These are phyloP conservation scores for Heimioporus sp. DNA, from an alignment of 768 basidiomycete genomes.

Conservation along the genomic window DNA sequence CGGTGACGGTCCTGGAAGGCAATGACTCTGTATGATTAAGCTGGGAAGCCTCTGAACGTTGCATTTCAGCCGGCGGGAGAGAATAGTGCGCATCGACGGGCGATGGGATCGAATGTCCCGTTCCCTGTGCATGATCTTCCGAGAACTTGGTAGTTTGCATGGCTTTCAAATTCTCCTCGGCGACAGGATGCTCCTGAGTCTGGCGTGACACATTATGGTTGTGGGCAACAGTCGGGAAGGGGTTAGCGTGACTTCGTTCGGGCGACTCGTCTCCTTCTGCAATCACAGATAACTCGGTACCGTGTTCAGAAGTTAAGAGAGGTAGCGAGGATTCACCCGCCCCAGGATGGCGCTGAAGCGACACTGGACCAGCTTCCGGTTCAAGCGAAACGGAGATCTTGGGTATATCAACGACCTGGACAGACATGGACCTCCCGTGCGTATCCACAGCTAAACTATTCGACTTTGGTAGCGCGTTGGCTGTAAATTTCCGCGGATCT, in stretches of 20 bases:
- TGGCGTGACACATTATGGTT: neutral
- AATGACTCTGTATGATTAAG: constrained; percentile 19
- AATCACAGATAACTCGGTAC: constrained; percentile 62
- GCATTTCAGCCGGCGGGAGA: constrained; percentile 29
- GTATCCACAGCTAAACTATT: neutral
- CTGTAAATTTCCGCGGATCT: neutral
- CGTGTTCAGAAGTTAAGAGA: constrained; percentile 23
- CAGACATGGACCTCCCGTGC: neutral
- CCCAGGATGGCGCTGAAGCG: constrained; percentile 1
- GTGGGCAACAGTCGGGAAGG: constrained; percentile 1
- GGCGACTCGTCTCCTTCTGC: constrained; percentile 65
- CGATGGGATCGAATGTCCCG: constrained; percentile 19
- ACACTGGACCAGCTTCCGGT: neutral
- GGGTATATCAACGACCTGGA: constrained; percentile 6
- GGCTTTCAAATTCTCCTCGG: neutral
- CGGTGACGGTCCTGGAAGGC: constrained; percentile 5
- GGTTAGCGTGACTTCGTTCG: constrained; percentile 34
- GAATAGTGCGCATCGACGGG: constrained; percentile 38
- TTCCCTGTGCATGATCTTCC: constrained; percentile 17
- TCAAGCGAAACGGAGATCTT: constrained; percentile 6
- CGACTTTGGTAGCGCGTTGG: neutral
- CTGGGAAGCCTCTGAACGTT: neutral
- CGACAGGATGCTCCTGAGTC: neutral
- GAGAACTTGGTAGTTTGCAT: constrained; percentile 2
- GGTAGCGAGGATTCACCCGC: constrained; percentile 2